A percentile compares a stretch with the other conserved stretches of the same genome.
Evolutionary conservation across 768 basidiomycete genomes (phyloP).

Genomic region (Termitomyces bulborhizus): DNA sequence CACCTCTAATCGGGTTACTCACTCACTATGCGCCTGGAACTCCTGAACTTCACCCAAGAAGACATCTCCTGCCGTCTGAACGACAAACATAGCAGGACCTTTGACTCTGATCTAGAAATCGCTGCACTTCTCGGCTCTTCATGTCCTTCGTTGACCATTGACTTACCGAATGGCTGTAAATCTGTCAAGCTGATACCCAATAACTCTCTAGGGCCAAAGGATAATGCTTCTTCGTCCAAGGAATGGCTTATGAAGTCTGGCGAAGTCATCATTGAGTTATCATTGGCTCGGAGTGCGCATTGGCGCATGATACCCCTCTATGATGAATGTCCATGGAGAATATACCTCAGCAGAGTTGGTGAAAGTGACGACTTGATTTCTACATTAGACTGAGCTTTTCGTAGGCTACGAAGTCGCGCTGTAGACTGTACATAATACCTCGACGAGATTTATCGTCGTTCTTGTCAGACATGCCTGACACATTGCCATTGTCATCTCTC

Average conservation of each 20-base stretch:
- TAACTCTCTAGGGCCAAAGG: neutral
- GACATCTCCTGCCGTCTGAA: conserved; percentile 5
- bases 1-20: no score
- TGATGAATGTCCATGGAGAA: conserved; percentile 47
- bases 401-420: conserved; percentile 41
- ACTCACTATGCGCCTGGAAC: conserved; percentile 5
- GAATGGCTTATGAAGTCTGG: conserved; percentile 20
- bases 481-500: conserved; percentile 63
- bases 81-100: neutral
- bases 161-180: neutral
- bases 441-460: conserved; percentile 53
- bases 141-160: neutral
- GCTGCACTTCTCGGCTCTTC: neutral
- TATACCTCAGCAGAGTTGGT: conserved; percentile 52
- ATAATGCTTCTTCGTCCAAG: neutral
- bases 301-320: conserved; percentile 40
- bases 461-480: conserved; percentile 57
- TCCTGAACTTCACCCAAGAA: conserved; percentile 10
- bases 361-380: neutral
- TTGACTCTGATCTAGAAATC: neutral
- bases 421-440: conserved; percentile 52
- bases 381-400: neutral
- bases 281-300: conserved; percentile 25
- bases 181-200: neutral
- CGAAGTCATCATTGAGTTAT: conserved; percentile 21